Base-by-base conservation (phyloP, 805 yeast genomes). In the Kockiozyma suomiensis region DNA sequence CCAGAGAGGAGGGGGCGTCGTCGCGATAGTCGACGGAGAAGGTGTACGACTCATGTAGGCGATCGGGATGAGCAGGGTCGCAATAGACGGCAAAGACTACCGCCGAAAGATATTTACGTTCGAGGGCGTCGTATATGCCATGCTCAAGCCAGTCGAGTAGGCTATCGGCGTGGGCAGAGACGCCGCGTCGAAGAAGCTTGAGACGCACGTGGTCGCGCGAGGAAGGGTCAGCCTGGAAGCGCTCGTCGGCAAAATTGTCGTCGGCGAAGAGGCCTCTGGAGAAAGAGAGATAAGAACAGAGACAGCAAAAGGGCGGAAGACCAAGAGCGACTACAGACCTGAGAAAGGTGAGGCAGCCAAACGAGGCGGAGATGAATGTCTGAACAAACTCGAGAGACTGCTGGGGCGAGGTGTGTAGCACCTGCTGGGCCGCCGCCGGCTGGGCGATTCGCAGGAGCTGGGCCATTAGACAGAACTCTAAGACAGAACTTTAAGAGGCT, bases 321-420 rank as follows among this genome's bases (percentile, higher is more conserved):
- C n/a, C 7, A 47, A 33, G 1, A 12, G 17, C n/a, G 13, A 23
- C 12, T 6, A 40, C 52, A 5, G 28, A 54, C 64, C 68, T 48
- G 15, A 84, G 70, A 65, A 78, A 85, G 1, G 85, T 79, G 28
- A 85, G 72, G 66, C 87, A 82, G 1, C 87, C 85, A 64, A 84
- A 74, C 0, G 85, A 77, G 77, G 82, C 81, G 0, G 77, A 70
- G 17, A 84, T 63, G 71, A 82, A 75, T 1, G 83, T 76, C 54
- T 81, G 78, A 5, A 83, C 73, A 55, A 81, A 69, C 64, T 77
- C 78, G 54, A 78, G 80, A 28, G 83, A 78, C 61, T 78, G 64
- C 12, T 41, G 43, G 15, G 56, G 52, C 25, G 67, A 57, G 26
- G 61, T 56, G 50, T 10, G 26, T 33, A 17, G 35, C 38, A 60